phyloP scores from a whole-genome alignment of 2,329 filamentous ascomycete genomes.

The Colletotrichum theobromicola region DNA sequence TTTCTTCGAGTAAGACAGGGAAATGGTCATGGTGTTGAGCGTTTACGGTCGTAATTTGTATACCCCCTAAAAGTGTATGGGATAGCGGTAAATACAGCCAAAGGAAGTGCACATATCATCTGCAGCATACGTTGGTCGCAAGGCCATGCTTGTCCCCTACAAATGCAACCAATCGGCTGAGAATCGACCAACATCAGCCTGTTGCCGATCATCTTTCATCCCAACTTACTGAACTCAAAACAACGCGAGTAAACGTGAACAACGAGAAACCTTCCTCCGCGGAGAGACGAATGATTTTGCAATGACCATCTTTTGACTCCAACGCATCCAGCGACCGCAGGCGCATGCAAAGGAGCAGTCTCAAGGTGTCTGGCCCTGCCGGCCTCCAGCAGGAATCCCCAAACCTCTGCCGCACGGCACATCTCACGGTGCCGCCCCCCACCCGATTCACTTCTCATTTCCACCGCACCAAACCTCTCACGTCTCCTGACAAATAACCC shows the following conservation, averaged over 20 bases:
- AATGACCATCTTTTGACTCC: background rate
- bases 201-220: background rate
- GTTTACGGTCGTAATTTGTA: slow-evolving; percentile 11
- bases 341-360: background rate
- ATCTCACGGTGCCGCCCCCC: background rate
- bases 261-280: background rate
- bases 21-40: background rate
- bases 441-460: background rate
- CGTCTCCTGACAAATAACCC: background rate
- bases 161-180: background rate
- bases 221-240: background rate
- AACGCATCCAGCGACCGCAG: background rate
- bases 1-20: slow-evolving; percentile 57
- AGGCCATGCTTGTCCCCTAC: background rate
- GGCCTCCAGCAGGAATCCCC: background rate
- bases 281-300: background rate
- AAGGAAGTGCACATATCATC: background rate
- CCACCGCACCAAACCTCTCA: background rate
- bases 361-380: background rate
- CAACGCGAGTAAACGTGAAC: background rate
- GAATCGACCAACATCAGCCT: background rate
- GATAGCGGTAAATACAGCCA: background rate
- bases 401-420: background rate
- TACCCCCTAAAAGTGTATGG: slow-evolving; percentile 14
- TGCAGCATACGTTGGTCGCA: background rate